Evolutionary conservation across 352 stramenopile genomes (phyloP).

Genomic region (Phytophthora fragariaefolia): DNA sequence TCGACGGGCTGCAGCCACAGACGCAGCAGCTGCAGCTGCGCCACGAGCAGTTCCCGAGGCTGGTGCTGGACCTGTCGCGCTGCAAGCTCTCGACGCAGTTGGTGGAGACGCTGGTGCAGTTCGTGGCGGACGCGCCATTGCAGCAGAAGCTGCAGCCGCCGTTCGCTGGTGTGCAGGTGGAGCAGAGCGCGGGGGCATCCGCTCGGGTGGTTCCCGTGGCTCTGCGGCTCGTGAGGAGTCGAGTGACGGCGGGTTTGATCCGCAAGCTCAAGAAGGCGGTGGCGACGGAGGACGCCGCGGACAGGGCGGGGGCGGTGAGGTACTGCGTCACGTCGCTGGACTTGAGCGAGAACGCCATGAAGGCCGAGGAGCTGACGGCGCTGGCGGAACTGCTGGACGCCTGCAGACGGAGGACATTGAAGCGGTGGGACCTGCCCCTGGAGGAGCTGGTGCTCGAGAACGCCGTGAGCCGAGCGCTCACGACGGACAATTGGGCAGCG

Average conservation of each 20-base stretch:
- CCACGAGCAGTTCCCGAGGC: conserved; percentile 36
- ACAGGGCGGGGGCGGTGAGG: background rate
- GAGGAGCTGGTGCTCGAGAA: conserved; percentile 44
- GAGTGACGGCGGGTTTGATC: conserved; percentile 30
- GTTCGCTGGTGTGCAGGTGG: conserved; percentile 19
- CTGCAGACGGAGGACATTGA: conserved; percentile 2
- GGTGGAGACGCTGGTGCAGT: conserved; percentile 24
- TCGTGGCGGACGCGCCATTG: conserved; percentile 23
- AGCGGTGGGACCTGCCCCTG: conserved; percentile 10
- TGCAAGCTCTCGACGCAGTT: conserved; percentile 27
- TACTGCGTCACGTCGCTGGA: conserved; percentile 37
- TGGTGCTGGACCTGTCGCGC: conserved; percentile 48
- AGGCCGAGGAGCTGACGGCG: conserved; percentile 21
- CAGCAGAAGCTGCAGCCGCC: background rate
- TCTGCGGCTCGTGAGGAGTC: conserved; percentile 32
- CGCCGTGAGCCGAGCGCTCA: conserved; percentile 19
- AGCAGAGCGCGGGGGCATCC: background rate
- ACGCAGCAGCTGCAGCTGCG: conserved; percentile 30
- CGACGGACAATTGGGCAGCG: conserved; percentile 30
- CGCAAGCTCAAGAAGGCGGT: conserved; percentile 24
- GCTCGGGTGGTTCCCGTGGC: conserved; percentile 29
- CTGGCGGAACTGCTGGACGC: conserved; percentile 26
- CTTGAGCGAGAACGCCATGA: conserved; percentile 42
- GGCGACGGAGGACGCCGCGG: background rate
- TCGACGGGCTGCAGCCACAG: background rate